Conservation (phyloP, 768 basidiomycete species). For the Exidia glandulosa region DNA sequence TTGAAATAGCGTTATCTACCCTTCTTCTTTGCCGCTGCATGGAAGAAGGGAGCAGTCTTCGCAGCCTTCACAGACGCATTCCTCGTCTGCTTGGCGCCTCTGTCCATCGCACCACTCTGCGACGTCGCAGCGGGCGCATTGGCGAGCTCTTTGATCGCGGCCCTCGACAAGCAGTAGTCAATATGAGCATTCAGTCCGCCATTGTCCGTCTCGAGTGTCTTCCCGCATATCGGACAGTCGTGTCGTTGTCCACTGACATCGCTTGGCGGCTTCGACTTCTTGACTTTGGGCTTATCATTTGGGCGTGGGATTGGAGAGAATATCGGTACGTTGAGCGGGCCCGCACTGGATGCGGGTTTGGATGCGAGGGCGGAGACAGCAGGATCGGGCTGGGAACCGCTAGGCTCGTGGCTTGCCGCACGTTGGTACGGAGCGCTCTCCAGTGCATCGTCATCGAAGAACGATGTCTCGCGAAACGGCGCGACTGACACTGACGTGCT, state of each 20-base stretch:
- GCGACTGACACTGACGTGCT: too few species aligned
- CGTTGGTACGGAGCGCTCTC: background rate
- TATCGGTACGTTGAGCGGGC: constrained; percentile 6
- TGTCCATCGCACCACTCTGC: background rate
- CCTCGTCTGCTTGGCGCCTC: too few species aligned
- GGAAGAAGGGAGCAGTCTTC: too few species aligned
- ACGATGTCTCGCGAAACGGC: too few species aligned
- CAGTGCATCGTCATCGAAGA: background rate
- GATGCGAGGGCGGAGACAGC: background rate
- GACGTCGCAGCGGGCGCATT: background rate
- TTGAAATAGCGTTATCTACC: too few species aligned
- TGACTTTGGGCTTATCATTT: constrained; percentile 1
- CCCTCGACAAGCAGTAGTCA: constrained; percentile 77
- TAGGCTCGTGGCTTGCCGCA: constrained; percentile 1
- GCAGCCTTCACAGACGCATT: too few species aligned
- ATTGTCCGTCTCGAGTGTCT: constrained; percentile 57
- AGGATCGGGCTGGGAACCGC: constrained; percentile 8
- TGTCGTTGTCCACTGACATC: constrained; percentile 16
- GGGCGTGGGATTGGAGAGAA: background rate
- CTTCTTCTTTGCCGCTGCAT: too few species aligned
- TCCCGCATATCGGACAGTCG: constrained; percentile 63
- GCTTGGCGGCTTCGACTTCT: constrained; percentile 9
- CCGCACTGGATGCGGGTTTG: constrained; percentile 12
- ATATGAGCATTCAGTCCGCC: constrained; percentile 75
- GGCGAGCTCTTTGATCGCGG: constrained; percentile 65